Evolutionary conservation across 192 early-diverging fungal genomes (phyloP).

Genomic region (Glomus cerebriforme): DNA sequence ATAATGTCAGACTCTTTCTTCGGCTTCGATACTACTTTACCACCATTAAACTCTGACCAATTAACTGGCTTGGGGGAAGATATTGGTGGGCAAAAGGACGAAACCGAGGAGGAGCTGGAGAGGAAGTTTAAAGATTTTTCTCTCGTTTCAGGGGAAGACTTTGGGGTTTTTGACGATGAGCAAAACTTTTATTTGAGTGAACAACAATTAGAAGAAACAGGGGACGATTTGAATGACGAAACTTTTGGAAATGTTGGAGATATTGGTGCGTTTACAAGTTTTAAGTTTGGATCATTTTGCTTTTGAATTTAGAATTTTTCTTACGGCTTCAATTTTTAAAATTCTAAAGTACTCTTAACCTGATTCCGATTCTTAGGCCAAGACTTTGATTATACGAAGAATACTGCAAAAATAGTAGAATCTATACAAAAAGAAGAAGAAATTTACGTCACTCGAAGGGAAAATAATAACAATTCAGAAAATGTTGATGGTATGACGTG

Average conservation of each 20-base stretch:
- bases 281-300: neutral
- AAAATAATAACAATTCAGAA: conserved; percentile 27
- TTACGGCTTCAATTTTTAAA: neutral
- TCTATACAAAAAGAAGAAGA: conserved; percentile 54
- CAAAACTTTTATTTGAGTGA: conserved; percentile 57
- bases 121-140: conserved; percentile 41
- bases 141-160: conserved; percentile 51
- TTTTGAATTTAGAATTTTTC: neutral
- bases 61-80: conserved; percentile 34
- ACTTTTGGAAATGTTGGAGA: conserved; percentile 65
- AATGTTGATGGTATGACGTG: conserved; percentile 33
- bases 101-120: conserved; percentile 35
- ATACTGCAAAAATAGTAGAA: conserved; percentile 53
- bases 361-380: conserved; percentile 37
- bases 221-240: conserved; percentile 73
- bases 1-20: conserved; percentile 45
- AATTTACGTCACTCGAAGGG: conserved; percentile 47
- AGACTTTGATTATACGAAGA: conserved; percentile 75
- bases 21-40: conserved; percentile 59
- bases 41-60: conserved; percentile 45
- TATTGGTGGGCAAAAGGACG: conserved; percentile 27
- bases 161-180: conserved; percentile 66
- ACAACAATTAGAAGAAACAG: conserved; percentile 64
- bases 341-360: neutral
- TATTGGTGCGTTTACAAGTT: conserved; percentile 41